These are phyloP conservation scores for Pythium brassicae DNA, from an alignment of 352 stramenopile genomes.

Conservation along the genomic window DNA sequence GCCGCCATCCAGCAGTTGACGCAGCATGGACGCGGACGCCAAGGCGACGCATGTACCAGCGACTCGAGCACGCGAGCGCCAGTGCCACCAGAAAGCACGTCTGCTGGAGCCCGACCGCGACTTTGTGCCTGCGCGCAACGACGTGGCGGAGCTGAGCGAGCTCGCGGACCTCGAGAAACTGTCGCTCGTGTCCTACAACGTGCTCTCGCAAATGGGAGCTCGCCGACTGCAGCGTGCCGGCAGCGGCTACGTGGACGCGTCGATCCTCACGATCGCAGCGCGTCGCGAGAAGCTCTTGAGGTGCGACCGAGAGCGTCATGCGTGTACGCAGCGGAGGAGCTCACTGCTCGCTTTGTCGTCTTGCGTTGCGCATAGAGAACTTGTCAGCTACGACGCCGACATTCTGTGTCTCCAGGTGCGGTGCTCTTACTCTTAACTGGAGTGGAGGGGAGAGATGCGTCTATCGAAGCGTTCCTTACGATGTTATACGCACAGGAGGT, in stretches of 20 bases:
- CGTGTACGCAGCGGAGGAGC: not conserved
- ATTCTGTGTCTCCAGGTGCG: slow-evolving; percentile 78
- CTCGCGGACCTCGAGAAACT: slow-evolving; percentile 57
- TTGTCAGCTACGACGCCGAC: slow-evolving; percentile 74
- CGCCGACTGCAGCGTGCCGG: slow-evolving; percentile 37
- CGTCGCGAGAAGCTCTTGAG: slow-evolving; percentile 51
- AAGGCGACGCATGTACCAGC: too few relatives aligned
- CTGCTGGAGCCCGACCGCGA: slow-evolving; percentile 15
- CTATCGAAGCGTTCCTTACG: not conserved
- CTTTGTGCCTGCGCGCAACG: slow-evolving; percentile 39
- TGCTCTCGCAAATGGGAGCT: slow-evolving; percentile 78
- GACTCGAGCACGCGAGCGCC: too few relatives aligned
- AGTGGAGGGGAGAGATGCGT: not conserved
- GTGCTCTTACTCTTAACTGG: too few relatives aligned
- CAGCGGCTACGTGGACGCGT: slow-evolving; percentile 40
- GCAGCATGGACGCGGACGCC: too few relatives aligned
- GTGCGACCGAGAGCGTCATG: slow-evolving; percentile 15
- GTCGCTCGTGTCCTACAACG: slow-evolving; percentile 75
- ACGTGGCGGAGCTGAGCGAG: slow-evolving; percentile 36
- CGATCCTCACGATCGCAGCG: slow-evolving; percentile 50
- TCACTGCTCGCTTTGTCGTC: not conserved
- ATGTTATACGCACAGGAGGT: slow-evolving; percentile 41
- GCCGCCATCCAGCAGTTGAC: too few relatives aligned
- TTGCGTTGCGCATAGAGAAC: slow-evolving; percentile 43
- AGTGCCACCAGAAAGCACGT: too few relatives aligned